A percentile compares a stretch with the other conserved stretches of the same genome.
Conservation (phyloP, 176 grass and related monocot genomes). For the Miscanthus lutarioriparius region DNA sequence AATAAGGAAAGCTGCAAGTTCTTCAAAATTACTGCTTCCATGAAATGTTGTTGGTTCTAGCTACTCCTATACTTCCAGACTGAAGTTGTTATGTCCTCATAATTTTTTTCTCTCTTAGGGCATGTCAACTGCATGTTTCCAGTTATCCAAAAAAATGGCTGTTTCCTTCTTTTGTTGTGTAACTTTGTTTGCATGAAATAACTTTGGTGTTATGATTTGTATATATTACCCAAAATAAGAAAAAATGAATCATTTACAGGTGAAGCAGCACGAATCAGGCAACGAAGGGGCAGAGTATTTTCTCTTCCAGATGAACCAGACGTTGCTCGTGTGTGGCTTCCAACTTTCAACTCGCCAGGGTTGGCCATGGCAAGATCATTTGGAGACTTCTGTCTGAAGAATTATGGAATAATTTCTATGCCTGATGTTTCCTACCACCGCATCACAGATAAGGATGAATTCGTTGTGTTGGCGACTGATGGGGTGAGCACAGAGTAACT, state of each 20-base stretch:
- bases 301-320: constrained; percentile 70
- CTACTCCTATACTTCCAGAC: background rate
- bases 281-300: constrained; percentile 68
- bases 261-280: constrained; percentile 71
- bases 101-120: background rate
- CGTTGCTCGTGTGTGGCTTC: constrained; percentile 84
- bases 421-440: constrained; percentile 63
- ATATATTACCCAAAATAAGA: constrained; percentile 11
- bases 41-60: background rate
- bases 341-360: constrained; percentile 59
- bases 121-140: background rate
- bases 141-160: no score
- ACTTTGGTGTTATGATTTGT: background rate
- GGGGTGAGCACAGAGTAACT: constrained; percentile 57
- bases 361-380: constrained; percentile 87
- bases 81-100: background rate
- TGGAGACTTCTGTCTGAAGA: constrained; percentile 82
- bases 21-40: background rate
- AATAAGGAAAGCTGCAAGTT: background rate
- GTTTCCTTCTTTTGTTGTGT: constrained; percentile 12
- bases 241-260: constrained; percentile 44
- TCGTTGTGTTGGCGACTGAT: constrained; percentile 73
- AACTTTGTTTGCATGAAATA: background rate
- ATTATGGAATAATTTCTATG: constrained; percentile 68
- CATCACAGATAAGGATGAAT: constrained; percentile 69